Conservation (phyloP, 176 grass and related monocot species). For the Ensete ventricosum region DNA sequence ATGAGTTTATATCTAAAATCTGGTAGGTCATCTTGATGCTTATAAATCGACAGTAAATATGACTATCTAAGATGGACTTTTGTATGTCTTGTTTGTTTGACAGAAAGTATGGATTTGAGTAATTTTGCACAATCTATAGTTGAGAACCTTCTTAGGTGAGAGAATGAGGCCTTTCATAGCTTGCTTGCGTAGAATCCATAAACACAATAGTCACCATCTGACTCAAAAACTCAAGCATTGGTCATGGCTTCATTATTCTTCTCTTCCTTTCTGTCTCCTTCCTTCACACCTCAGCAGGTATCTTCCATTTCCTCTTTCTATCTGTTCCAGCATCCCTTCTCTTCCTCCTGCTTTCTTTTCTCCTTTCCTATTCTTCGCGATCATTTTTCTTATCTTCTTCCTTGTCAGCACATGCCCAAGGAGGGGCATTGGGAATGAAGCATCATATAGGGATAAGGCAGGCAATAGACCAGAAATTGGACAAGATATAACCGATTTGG, state of each 20-base stretch:
- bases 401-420: too few relatives aligned
- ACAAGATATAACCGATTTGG: too few relatives aligned
- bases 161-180: neutral
- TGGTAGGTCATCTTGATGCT: constrained; percentile 29
- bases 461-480: too few relatives aligned
- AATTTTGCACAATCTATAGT: neutral
- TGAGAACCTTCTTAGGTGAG: neutral
- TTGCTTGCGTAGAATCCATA: neutral
- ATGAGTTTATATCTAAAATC: constrained; percentile 77
- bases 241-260: neutral
- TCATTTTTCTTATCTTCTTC: too few relatives aligned
- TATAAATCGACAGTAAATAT: constrained; percentile 9
- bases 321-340: too few relatives aligned
- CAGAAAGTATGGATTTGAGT: neutral
- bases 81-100: neutral
- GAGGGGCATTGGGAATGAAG: too few relatives aligned
- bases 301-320: too few relatives aligned
- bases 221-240: neutral
- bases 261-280: too few relatives aligned
- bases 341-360: too few relatives aligned
- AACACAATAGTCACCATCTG: neutral
- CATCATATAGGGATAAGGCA: too few relatives aligned
- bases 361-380: too few relatives aligned
- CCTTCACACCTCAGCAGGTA: too few relatives aligned
- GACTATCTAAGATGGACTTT: constrained; percentile 2